These are phyloP conservation scores for Talaromyces adpressus DNA, from an alignment of 495 filamentous ascomycete species.

Conservation along the genomic window DNA sequence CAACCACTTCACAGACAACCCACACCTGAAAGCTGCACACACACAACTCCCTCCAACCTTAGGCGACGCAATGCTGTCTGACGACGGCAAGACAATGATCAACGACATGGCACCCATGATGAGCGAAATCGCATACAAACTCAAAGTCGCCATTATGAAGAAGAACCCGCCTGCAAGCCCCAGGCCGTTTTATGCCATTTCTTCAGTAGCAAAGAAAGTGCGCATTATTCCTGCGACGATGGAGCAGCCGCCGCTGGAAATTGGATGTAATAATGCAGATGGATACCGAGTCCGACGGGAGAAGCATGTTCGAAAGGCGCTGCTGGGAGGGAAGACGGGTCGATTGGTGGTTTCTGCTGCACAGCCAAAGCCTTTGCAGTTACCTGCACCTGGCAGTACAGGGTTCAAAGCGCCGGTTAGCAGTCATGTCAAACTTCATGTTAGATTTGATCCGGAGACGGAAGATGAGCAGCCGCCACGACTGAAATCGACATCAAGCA, in stretches of 20 bases:
- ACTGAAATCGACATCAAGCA: constrained; percentile 58
- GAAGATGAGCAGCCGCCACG: constrained; percentile 54
- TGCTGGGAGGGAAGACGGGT: constrained; percentile 74
- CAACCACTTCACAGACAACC: constrained; percentile 45
- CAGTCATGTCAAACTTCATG: constrained; percentile 59
- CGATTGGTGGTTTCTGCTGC: constrained; percentile 60
- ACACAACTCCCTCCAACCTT: constrained; percentile 73
- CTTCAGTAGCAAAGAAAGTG: constrained; percentile 52
- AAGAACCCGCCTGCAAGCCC: constrained; percentile 19
- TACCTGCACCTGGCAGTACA: constrained; percentile 34
- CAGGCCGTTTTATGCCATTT: constrained; percentile 29
- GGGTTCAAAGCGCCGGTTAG: constrained; percentile 27
- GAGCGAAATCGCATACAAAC: constrained; percentile 64
- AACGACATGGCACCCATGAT: constrained; percentile 84
- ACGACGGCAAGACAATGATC: constrained; percentile 40
- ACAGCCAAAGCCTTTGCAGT: constrained; percentile 64
- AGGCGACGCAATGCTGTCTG: constrained; percentile 56
- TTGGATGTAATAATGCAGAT: constrained; percentile 38
- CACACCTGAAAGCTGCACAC: constrained; percentile 63
- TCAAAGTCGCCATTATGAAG: constrained; percentile 53
- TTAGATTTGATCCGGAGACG: constrained; percentile 68
- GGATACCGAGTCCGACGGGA: constrained; percentile 63
- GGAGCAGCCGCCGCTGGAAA: constrained; percentile 66
- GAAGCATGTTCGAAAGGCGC: constrained; percentile 68
- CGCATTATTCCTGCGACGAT: constrained; percentile 66